Conservation (phyloP, 192 early-diverging fungal species). For the Podila minutissima region DNA sequence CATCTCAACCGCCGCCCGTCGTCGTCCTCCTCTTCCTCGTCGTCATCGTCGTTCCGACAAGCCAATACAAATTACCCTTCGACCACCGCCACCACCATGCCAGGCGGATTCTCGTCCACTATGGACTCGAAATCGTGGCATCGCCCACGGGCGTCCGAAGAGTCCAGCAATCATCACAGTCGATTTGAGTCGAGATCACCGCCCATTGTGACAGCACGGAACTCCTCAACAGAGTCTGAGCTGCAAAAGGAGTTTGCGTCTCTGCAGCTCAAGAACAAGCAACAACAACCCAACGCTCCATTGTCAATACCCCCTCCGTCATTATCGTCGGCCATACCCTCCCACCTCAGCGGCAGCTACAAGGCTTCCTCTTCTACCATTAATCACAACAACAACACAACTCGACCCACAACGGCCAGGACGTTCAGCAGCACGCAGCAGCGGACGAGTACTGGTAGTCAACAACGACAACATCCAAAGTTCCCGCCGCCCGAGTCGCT, state of each 20-base stretch:
- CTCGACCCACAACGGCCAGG: constrained; percentile 24
- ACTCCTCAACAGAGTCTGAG: no score
- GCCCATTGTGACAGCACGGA: background rate
- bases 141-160: background rate
- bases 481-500: constrained; percentile 27
- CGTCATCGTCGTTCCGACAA: constrained; percentile 8
- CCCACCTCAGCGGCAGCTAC: background rate
- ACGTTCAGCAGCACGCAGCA: constrained; percentile 41
- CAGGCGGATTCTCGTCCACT: constrained; percentile 34
- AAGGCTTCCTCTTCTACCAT: constrained; percentile 5
- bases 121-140: constrained; percentile 18
- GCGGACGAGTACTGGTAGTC: background rate
- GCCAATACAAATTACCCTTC: background rate
- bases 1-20: constrained; percentile 9
- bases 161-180: background rate
- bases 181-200: background rate
- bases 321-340: background rate
- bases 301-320: background rate
- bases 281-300: background rate
- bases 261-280: no score
- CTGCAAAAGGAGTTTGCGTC: no score
- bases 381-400: background rate
- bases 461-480: background rate
- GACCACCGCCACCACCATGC: constrained; percentile 12
- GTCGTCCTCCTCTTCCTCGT: background rate